phyloP scores from a whole-genome alignment of 805 yeast species.

The Starmerella ratchasimensis region DNA sequence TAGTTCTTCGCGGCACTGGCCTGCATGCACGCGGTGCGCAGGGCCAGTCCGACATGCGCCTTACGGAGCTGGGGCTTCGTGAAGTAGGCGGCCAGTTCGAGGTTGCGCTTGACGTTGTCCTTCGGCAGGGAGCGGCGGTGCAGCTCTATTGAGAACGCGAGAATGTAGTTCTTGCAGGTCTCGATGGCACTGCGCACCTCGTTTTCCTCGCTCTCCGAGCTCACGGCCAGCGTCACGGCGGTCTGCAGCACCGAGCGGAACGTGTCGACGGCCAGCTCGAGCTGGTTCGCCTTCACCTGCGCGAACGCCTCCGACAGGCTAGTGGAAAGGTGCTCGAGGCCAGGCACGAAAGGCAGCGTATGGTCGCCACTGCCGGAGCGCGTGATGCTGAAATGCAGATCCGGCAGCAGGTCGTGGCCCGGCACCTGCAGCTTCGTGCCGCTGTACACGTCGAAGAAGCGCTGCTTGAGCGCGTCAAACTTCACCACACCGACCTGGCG shows the following conservation, averaged over 20 bases:
- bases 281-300: constrained; percentile 67
- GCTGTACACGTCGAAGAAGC: constrained; percentile 75
- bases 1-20: constrained; percentile 79
- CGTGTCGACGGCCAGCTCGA: constrained; percentile 62
- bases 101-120: constrained; percentile 56
- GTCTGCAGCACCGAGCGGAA: constrained; percentile 75
- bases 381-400: constrained; percentile 56
- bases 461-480: constrained; percentile 72
- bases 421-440: constrained; percentile 64
- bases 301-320: constrained; percentile 62
- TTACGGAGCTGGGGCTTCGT: constrained; percentile 71
- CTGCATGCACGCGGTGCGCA: constrained; percentile 91
- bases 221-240: constrained; percentile 56
- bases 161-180: constrained; percentile 75
- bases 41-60: constrained; percentile 72
- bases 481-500: constrained; percentile 78
- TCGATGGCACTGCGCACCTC: constrained; percentile 58
- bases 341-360: constrained; percentile 56
- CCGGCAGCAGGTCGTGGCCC: constrained; percentile 59
- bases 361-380: constrained; percentile 29
- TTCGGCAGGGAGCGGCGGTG: constrained; percentile 70
- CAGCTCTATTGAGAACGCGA: constrained; percentile 84
- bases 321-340: constrained; percentile 50
- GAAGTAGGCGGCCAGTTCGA: constrained; percentile 92
- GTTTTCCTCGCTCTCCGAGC: constrained; percentile 58